phyloP scores from a whole-genome alignment of 441 rosid genomes.

The Capsella rubella region DNA sequence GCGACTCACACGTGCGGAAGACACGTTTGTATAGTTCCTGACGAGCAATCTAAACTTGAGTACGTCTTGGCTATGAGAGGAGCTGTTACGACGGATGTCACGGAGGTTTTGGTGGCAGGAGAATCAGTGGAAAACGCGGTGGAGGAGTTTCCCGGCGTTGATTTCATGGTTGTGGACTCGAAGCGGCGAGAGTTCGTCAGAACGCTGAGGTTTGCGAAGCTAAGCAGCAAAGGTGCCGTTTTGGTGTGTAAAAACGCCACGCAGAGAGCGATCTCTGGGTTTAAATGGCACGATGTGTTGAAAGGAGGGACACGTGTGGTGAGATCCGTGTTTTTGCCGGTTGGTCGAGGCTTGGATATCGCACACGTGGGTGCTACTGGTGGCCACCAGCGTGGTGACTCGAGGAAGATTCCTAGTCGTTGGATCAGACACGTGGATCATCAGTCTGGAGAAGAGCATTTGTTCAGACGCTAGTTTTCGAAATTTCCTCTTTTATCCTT shows the following conservation, averaged over 20 bases:
- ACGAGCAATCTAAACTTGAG: conserved; percentile 62
- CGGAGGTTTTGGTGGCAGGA: conserved; percentile 57
- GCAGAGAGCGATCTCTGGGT: conserved; percentile 49
- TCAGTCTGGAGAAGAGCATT: conserved; percentile 72
- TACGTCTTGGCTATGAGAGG: conserved; percentile 53
- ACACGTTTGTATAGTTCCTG: conserved; percentile 80
- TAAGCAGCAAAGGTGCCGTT: conserved; percentile 74
- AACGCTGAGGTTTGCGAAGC: conserved; percentile 61
- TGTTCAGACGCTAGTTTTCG: conserved; percentile 50
- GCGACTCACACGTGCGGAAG: conserved; percentile 70
- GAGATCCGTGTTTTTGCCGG: conserved; percentile 68
- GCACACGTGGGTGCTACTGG: conserved; percentile 59
- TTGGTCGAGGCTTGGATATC: conserved; percentile 79
- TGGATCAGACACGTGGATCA: conserved; percentile 80
- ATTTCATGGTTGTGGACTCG: conserved; percentile 79
- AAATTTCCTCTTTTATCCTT: not conserved
- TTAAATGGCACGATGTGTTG: conserved; percentile 61
- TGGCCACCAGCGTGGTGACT: conserved; percentile 29
- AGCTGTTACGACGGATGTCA: conserved; percentile 37
- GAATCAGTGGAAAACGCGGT: conserved; percentile 57
- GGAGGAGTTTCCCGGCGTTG: conserved; percentile 59
- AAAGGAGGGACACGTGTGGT: conserved; percentile 63
- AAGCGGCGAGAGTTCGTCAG: conserved; percentile 58
- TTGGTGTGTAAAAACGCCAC: conserved; percentile 74
- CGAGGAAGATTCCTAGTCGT: conserved; percentile 53